A percentile compares a stretch with the other conserved stretches of the same genome.
These are phyloP conservation scores for Goffeauzyma gilvescens DNA, from an alignment of 768 basidiomycete genomes.

Conservation along the genomic window DNA sequence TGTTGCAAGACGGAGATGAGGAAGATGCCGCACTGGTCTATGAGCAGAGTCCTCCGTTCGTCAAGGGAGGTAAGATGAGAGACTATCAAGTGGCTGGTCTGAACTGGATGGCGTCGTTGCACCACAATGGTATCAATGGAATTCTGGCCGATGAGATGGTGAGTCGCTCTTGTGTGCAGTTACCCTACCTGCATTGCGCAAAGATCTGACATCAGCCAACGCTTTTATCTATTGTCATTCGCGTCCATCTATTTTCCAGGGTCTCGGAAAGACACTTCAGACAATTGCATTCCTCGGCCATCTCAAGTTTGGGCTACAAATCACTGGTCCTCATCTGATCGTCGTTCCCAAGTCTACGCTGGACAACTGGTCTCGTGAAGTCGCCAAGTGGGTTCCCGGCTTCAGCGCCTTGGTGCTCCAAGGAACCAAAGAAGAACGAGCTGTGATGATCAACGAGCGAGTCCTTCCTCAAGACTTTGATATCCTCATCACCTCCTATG, in stretches of 20 bases:
- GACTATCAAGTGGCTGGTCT: constrained; percentile 87
- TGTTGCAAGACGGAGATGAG: constrained; percentile 73
- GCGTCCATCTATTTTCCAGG: constrained; percentile 36
- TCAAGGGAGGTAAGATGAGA: constrained; percentile 69
- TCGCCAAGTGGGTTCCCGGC: constrained; percentile 74
- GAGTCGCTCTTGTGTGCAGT: constrained; percentile 21
- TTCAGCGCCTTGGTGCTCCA: constrained; percentile 64
- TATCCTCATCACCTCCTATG: constrained; percentile 88
- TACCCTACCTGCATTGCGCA: not conserved
- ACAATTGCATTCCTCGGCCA: constrained; percentile 94
- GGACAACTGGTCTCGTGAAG: constrained; percentile 92
- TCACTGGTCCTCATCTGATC: constrained; percentile 69
- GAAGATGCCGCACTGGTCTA: constrained; percentile 60
- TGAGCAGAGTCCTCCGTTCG: constrained; percentile 77
- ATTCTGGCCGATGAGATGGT: constrained; percentile 95
- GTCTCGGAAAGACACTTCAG: constrained; percentile 93
- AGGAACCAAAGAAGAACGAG: constrained; percentile 74
- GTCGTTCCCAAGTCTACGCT: constrained; percentile 97
- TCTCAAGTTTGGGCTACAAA: constrained; percentile 62
- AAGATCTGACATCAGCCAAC: not conserved
- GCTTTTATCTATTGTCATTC: not conserved
- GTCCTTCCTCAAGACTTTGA: constrained; percentile 78
- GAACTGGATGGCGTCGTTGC: constrained; percentile 91
- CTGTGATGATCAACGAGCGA: constrained; percentile 53
- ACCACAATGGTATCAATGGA: constrained; percentile 90